Evolutionary conservation across 192 early-diverging fungal species (phyloP).

Genomic region (Glomus cerebriforme): DNA sequence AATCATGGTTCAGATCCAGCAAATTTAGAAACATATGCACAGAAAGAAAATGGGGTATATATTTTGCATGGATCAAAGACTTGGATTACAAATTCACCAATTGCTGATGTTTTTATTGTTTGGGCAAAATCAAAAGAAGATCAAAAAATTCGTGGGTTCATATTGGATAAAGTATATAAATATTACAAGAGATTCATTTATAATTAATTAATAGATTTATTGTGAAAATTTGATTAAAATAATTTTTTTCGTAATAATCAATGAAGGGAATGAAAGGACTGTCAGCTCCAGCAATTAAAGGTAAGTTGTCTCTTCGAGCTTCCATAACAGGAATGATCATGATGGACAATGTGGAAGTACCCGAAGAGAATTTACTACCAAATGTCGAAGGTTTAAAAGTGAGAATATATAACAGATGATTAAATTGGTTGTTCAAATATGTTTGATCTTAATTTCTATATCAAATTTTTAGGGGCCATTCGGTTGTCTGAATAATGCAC

Average conservation of each 20-base stretch:
- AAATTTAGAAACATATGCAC: constrained; percentile 89
- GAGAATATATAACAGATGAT: neutral
- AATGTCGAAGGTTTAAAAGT: constrained; percentile 82
- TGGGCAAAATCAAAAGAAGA: constrained; percentile 91
- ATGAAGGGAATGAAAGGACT: constrained; percentile 86
- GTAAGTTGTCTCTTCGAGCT: constrained; percentile 93
- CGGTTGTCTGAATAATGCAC: constrained; percentile 96
- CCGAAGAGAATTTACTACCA: constrained; percentile 88
- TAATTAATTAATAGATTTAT: constrained; percentile 9
- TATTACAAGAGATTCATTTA: neutral
- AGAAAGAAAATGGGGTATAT: constrained; percentile 69
- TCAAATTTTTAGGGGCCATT: constrained; percentile 73
- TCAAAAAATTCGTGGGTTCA: constrained; percentile 86
- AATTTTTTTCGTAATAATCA: neutral
- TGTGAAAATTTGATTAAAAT: constrained; percentile 19
- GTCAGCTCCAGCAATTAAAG: constrained; percentile 85
- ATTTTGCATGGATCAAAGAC: constrained; percentile 92
- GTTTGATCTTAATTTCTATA: neutral
- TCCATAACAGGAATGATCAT: constrained; percentile 97
- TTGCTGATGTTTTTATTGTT: constrained; percentile 94
- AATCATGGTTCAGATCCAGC: constrained; percentile 96
- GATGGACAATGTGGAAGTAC: constrained; percentile 97
- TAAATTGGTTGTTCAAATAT: neutral
- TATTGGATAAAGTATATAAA: constrained; percentile 78
- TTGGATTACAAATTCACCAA: constrained; percentile 99